Evolutionary conservation across 1,139 yeast genomes (phyloP), one percentile per base, ranked within the genome.

Genomic region (Saccharomycopsis hybrid): DNA sequence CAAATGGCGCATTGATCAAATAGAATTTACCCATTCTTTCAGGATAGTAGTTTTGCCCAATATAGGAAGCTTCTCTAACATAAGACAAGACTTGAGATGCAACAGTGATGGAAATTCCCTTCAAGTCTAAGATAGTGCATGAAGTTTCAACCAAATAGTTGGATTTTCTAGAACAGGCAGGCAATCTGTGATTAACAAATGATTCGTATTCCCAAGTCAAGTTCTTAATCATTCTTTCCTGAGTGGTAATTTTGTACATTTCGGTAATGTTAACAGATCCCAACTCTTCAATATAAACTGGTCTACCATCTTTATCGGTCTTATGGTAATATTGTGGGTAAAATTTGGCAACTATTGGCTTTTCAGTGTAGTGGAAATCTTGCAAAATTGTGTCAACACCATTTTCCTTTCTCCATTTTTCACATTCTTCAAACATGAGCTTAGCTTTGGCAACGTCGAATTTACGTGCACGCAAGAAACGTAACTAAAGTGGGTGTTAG

Each of bases 1-100:
- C 52, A 42, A 49, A 49, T 31, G 52, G 52, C 1, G 98, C 96
- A 65, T 92, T 92, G 70, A 92, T 87, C 62, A 90, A 73, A 71
- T 88, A 92, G 65, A 92, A 92, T 69, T 88, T 89, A 62, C 98
- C 97, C 97, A 92, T 90, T 70, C 98, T 85, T 74, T 92, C 98
- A n/a, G 98, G 98, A 67, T 92, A 92, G 69, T 85, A 92, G 73
- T 92, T 88, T 72, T 92, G 98, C 56, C 97, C 97, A 63, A 92
- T 88, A 61, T 77, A 73, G 25, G 96, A 86, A 30, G 98, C 97
- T 68, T 89, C 96, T 65, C 83, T 80, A 51, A 92, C 95, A 68
- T 90, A 92, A 29, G 84, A 75, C 60, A 89, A 75, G 45, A 92
- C 98, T 65, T 84, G 87, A 57, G 84, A 80, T 39, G 96, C 96